phyloP scores from a whole-genome alignment of 2,329 filamentous ascomycete genomes.

The Onygenales sp. region DNA sequence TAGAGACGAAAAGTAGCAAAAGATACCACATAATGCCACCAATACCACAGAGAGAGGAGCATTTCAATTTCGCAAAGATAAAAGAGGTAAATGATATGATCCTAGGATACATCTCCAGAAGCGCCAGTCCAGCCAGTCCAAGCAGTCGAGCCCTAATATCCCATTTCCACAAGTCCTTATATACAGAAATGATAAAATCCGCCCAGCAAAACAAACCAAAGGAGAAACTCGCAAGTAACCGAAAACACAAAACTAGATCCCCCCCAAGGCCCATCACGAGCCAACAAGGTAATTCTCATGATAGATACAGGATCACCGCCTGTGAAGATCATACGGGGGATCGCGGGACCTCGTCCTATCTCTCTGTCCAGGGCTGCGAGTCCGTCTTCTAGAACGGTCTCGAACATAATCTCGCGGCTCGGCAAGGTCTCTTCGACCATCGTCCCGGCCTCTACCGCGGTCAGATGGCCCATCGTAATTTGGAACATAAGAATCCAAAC shows the following conservation, averaged over 20 bases:
- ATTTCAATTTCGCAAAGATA: too few species aligned
- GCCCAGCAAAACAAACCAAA: background rate
- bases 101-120: too few species aligned
- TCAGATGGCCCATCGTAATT: slow-evolving; percentile 20
- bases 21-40: too few species aligned
- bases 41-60: too few species aligned
- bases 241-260: background rate
- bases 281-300: background rate
- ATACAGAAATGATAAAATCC: too few species aligned
- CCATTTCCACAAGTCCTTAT: too few species aligned
- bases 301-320: slow-evolving; percentile 13
- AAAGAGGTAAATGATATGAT: too few species aligned
- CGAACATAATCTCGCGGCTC: slow-evolving; percentile 17
- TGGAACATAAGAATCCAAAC: slow-evolving; percentile 29
- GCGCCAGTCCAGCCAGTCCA: too few species aligned
- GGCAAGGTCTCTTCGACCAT: slow-evolving; percentile 12
- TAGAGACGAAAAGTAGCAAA: too few species aligned
- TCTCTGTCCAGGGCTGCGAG: slow-evolving; percentile 24
- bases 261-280: background rate
- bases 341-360: slow-evolving; percentile 16
- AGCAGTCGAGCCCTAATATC: too few species aligned
- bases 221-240: background rate
- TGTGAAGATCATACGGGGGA: slow-evolving; percentile 14
- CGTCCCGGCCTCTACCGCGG: slow-evolving; percentile 17
- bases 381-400: slow-evolving; percentile 23